These are phyloP conservation scores for Sextonia rubra DNA, from an alignment of 164 flowering plant genomes.

Conservation along the genomic window DNA sequence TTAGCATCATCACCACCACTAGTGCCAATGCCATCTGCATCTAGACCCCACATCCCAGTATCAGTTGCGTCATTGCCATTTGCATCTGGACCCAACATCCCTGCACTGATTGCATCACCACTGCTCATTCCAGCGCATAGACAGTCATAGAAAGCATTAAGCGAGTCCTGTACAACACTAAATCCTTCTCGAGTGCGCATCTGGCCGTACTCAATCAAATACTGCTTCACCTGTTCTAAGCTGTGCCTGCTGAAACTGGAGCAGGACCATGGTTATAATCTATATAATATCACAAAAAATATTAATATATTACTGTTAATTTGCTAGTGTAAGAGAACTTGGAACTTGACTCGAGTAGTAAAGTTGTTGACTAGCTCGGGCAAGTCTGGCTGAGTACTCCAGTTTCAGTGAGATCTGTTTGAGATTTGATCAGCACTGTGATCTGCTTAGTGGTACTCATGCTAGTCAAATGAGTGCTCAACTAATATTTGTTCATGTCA, in stretches of 20 bases:
- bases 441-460: neutral
- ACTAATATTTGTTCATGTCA: too few species aligned
- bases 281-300: neutral
- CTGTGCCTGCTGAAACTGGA: constrained; percentile 1
- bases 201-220: constrained; percentile 34
- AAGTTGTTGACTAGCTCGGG: neutral
- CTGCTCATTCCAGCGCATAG: constrained; percentile 32
- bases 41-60: neutral
- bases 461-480: too few species aligned
- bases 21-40: neutral
- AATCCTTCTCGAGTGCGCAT: constrained; percentile 30
- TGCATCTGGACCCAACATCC: neutral
- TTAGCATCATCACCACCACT: neutral
- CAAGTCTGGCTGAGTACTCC: neutral
- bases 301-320: neutral
- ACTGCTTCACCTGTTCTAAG: constrained; percentile 39
- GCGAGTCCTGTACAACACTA: constrained; percentile 36
- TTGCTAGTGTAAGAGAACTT: neutral
- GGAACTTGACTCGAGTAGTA: neutral
- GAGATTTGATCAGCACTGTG: neutral
- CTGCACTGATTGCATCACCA: neutral
- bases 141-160: constrained; percentile 36
- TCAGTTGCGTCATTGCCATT: neutral
- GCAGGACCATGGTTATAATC: neutral
- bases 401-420: neutral